Conservation (phyloP, 2,329 filamentous ascomycete species). For the Polychaeton citri region DNA sequence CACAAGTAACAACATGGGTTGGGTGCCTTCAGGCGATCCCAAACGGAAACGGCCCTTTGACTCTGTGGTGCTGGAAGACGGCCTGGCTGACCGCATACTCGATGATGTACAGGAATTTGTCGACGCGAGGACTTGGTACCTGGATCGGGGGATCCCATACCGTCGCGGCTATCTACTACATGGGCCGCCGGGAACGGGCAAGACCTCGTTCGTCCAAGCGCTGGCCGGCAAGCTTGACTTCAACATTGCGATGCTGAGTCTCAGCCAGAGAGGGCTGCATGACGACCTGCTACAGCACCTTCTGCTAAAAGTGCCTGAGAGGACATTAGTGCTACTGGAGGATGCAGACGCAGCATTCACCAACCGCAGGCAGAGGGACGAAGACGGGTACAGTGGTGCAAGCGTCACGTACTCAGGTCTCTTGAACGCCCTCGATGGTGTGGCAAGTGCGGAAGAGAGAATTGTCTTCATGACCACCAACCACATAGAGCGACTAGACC, state of each 20-base stretch:
- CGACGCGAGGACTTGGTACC: constrained; percentile 69
- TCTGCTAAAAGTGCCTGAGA: constrained; percentile 68
- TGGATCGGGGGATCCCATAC: constrained; percentile 89
- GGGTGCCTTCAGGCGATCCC: constrained; percentile 72
- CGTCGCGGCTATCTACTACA: constrained; percentile 79
- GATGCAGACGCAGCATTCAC: constrained; percentile 86
- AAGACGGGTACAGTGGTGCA: constrained; percentile 73
- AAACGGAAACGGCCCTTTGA: constrained; percentile 75
- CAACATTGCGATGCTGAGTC: constrained; percentile 81
- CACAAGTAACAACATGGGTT: constrained; percentile 70
- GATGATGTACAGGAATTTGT: constrained; percentile 75
- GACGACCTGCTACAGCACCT: constrained; percentile 81
- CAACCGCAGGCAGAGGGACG: constrained; percentile 62
- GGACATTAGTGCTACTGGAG: constrained; percentile 72
- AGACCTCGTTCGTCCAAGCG: constrained; percentile 92
- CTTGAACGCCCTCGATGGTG: constrained; percentile 58
- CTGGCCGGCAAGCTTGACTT: constrained; percentile 86
- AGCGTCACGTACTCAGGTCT: constrained; percentile 91
- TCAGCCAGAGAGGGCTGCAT: constrained; percentile 79
- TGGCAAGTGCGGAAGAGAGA: constrained; percentile 88
- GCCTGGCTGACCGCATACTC: constrained; percentile 69
- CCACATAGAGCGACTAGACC: constrained; percentile 77
- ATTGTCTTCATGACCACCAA: constrained; percentile 93
- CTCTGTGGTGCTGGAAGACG: constrained; percentile 75
- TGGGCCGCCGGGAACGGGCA: constrained; percentile 80